A percentile compares a stretch with the other conserved stretches of the same genome.
phyloP scores from a whole-genome alignment of 1,284 basidiomycete genomes.

The Sanghuangporus weigelae region DNA sequence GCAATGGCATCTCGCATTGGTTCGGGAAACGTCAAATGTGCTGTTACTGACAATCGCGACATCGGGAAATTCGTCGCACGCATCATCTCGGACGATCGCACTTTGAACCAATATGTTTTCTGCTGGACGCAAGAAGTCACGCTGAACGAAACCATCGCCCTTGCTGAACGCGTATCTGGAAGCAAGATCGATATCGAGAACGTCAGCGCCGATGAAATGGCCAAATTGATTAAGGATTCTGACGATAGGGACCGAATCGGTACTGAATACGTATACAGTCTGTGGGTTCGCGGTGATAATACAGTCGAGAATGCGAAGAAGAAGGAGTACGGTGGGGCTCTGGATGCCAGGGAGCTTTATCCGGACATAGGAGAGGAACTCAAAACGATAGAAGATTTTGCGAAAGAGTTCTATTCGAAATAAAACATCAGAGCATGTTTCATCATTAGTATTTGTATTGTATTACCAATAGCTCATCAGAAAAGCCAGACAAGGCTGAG shows the following conservation, averaged over 20 bases:
- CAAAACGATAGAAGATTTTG: not conserved
- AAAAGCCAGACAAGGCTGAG: too few relatives aligned
- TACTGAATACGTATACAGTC: not conserved
- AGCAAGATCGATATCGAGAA: not conserved
- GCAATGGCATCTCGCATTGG: not conserved
- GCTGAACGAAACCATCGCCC: constrained; percentile 8
- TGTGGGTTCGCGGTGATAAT: constrained; percentile 13
- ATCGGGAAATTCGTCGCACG: constrained; percentile 18
- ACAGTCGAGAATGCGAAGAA: constrained; percentile 18
- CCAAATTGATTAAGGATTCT: not conserved
- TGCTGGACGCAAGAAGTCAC: constrained; percentile 26
- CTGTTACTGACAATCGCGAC: constrained; percentile 15
- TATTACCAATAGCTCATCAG: too few relatives aligned
- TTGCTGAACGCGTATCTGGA: constrained; percentile 2
- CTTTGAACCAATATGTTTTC: constrained; percentile 25
- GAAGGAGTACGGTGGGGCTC: constrained; percentile 9
- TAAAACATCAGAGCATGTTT: not conserved
- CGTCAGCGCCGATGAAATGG: not conserved
- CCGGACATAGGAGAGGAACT: constrained; percentile 9
- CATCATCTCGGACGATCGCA: constrained; percentile 23
- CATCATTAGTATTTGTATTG: not conserved
- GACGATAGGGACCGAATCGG: not conserved
- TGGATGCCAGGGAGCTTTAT: constrained; percentile 17
- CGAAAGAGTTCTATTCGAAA: constrained; percentile 5
- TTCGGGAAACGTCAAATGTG: constrained; percentile 13